phyloP scores from a whole-genome alignment of 2,329 filamentous ascomycete species.

The Chrysosphaeria jannelii region DNA sequence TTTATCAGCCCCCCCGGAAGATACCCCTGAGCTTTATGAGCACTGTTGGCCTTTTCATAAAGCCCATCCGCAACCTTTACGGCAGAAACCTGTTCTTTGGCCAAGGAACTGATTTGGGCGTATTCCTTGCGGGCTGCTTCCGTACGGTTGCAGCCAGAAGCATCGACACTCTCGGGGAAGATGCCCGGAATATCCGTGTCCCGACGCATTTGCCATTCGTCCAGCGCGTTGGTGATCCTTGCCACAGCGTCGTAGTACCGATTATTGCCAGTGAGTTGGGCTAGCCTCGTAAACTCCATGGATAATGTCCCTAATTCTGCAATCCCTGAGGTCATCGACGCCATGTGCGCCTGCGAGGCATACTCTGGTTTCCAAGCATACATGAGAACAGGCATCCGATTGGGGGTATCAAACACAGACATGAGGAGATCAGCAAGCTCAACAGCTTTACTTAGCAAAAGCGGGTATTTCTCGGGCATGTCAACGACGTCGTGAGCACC shows the following conservation, averaged over 20 bases:
- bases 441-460: slow-evolving; percentile 47
- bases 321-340: slow-evolving; percentile 21
- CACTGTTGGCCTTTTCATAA: slow-evolving; percentile 3
- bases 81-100: slow-evolving; percentile 1
- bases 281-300: slow-evolving; percentile 69
- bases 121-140: slow-evolving; percentile 9
- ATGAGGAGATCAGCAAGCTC: slow-evolving; percentile 58
- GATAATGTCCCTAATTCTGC: slow-evolving; percentile 55
- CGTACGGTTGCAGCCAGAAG: slow-evolving; percentile 43
- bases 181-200: slow-evolving; percentile 41
- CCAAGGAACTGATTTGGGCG: too few species aligned
- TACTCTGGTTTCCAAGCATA: slow-evolving; percentile 46
- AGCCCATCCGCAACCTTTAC: slow-evolving; percentile 7
- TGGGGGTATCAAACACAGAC: slow-evolving; percentile 69
- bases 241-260: slow-evolving; percentile 80
- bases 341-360: slow-evolving; percentile 31
- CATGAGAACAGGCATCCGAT: slow-evolving; percentile 65
- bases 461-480: slow-evolving; percentile 21
- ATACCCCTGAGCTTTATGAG: slow-evolving; percentile 2
- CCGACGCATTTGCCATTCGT: slow-evolving; percentile 35
- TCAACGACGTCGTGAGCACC: slow-evolving; percentile 68
- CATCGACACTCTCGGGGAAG: slow-evolving; percentile 52
- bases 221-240: slow-evolving; percentile 53
- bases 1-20: slow-evolving; percentile 1
- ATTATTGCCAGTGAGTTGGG: slow-evolving; percentile 51